These are phyloP conservation scores for Pythium monospermum DNA, from an alignment of 352 stramenopile species.

Conservation along the genomic window DNA sequence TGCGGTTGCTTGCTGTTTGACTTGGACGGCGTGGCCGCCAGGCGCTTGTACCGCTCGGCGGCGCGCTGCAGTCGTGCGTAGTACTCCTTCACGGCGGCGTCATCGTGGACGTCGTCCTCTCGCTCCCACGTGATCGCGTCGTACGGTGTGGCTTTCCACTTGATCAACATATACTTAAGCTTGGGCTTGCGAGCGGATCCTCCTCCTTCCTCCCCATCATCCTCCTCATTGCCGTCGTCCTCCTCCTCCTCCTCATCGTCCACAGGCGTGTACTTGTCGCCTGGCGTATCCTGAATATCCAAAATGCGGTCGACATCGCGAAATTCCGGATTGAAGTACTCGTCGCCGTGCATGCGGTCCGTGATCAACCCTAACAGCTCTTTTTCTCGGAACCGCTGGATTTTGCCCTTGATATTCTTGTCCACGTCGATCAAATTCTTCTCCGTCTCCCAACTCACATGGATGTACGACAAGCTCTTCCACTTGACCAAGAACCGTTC, in stretches of 20 bases:
- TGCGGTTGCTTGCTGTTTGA: conserved; percentile 20
- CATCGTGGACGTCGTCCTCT: conserved; percentile 92
- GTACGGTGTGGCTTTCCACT: conserved; percentile 98
- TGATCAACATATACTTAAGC: conserved; percentile 96
- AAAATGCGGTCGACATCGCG: conserved; percentile 87
- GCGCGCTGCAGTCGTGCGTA: conserved; percentile 53
- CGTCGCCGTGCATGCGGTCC: conserved; percentile 61
- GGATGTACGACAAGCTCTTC: conserved; percentile 86
- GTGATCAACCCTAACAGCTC: conserved; percentile 42
- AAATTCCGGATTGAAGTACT: conserved; percentile 91
- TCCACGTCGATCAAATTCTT: conserved; percentile 76
- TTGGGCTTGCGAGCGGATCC: conserved; percentile 31
- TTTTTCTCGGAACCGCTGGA: conserved; percentile 84
- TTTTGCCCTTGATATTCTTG: conserved; percentile 82
- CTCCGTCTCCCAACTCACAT: conserved; percentile 89
- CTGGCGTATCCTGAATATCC: conserved; percentile 72
- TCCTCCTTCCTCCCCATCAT: background rate
- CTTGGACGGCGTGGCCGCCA: conserved; percentile 25
- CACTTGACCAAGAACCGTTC: conserved; percentile 90
- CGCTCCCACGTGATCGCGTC: conserved; percentile 98
- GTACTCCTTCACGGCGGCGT: conserved; percentile 79
- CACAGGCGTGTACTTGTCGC: conserved; percentile 57
- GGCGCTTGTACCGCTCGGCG: conserved; percentile 45
- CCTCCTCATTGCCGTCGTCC: background rate
- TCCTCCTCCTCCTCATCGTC: conserved; percentile 36